Percentiles rank a stretch among this genome's conserved stretches.
phyloP scores from a whole-genome alignment of 139 green algal genomes.

The Astrephomene gubernaculifera region DNA sequence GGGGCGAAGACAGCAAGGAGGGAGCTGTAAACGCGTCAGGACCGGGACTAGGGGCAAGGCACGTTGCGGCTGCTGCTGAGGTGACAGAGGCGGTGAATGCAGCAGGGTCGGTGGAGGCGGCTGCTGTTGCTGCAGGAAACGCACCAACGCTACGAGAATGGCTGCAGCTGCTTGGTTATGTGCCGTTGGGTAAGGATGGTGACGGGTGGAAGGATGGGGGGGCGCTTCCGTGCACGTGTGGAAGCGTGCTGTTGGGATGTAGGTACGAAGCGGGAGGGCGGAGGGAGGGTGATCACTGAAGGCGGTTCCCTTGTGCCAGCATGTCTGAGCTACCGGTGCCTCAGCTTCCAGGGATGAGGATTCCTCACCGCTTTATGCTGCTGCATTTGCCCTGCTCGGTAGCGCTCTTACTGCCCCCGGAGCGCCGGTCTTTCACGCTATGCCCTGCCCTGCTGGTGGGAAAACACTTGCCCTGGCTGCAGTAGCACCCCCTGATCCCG shows the following conservation, averaged over 20 bases:
- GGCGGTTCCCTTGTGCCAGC: not conserved
- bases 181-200: conserved; percentile 5
- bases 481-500: not conserved
- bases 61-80: not conserved
- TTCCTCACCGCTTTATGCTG: not conserved
- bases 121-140: not conserved
- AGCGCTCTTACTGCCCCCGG: no score
- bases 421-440: no score
- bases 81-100: not conserved
- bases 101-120: not conserved
- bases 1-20: not conserved
- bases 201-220: not conserved
- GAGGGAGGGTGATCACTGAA: no score
- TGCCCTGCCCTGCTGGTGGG: no score
- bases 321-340: not conserved
- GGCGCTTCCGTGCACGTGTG: not conserved
- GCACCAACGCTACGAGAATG: not conserved
- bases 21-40: not conserved
- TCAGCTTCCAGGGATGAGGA: not conserved
- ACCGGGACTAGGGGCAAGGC: not conserved
- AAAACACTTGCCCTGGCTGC: not conserved
- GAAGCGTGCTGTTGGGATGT: no score
- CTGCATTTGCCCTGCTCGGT: no score
- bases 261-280: no score
- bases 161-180: conserved; percentile 24